These are phyloP conservation scores for Oryza punctata DNA, from an alignment of 176 grass and related monocot species.

Conservation along the genomic window DNA sequence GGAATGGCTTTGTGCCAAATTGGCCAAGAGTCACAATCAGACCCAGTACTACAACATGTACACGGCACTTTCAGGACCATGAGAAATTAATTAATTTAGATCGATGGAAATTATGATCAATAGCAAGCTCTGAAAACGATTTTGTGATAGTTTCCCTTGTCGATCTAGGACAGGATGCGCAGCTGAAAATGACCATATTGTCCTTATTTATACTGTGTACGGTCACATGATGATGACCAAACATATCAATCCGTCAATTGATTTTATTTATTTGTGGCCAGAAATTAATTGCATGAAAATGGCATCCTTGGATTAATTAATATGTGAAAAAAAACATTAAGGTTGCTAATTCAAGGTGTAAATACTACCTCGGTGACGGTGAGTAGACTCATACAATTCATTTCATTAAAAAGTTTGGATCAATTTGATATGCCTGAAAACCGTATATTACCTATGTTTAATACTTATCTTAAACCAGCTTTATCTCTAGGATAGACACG, in stretches of 20 bases:
- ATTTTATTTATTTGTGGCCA: neutral
- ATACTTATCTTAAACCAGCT: neutral
- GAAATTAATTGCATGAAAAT: neutral
- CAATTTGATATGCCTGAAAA: neutral
- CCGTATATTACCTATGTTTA: neutral
- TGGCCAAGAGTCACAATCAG: neutral
- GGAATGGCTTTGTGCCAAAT: neutral
- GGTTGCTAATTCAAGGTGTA: neutral
- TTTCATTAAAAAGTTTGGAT: neutral
- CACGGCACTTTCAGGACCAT: slow-evolving; percentile 29
- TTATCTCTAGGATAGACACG: neutral
- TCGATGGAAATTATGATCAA: neutral
- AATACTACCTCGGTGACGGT: neutral
- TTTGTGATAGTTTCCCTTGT: neutral
- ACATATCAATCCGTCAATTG: neutral
- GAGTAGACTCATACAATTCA: no score
- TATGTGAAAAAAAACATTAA: neutral
- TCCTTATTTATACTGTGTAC: neutral
- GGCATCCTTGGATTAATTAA: neutral
- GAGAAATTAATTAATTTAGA: neutral
- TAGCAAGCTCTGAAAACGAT: neutral
- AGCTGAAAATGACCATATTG: neutral
- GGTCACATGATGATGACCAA: neutral
- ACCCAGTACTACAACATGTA: neutral
- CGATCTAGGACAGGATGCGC: neutral